Evolutionary conservation across 2,329 filamentous ascomycete species (phyloP).

Genomic region (Aspergillus udagawae): DNA sequence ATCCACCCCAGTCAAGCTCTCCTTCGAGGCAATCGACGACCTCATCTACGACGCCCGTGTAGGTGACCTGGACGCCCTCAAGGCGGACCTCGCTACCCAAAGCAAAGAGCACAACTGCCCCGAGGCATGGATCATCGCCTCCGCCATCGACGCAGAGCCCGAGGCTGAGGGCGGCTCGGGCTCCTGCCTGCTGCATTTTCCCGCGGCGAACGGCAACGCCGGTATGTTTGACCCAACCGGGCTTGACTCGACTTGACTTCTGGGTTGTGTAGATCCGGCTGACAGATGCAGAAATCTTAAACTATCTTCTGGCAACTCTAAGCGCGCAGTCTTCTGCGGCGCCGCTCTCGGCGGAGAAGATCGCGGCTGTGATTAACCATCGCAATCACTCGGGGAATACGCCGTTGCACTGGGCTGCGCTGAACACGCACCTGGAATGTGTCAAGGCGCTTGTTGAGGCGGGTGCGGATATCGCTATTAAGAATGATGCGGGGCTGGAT

Average conservation of each 20-base stretch:
- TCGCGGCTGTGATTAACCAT: conserved; percentile 39
- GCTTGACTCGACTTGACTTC: too few species aligned
- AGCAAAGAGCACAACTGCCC: conserved; percentile 58
- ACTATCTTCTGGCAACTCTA: conserved; percentile 44
- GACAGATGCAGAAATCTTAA: conserved; percentile 43
- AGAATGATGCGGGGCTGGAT: conserved; percentile 81
- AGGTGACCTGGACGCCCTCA: conserved; percentile 70
- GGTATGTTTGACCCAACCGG: conserved; percentile 49
- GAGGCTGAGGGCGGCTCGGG: conserved; percentile 62
- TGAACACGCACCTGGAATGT: conserved; percentile 79
- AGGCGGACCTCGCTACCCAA: conserved; percentile 55
- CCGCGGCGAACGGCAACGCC: conserved; percentile 80
- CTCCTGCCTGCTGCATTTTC: conserved; percentile 70
- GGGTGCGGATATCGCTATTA: conserved; percentile 72
- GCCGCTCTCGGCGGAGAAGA: conserved; percentile 8
- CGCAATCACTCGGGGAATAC: conserved; percentile 85
- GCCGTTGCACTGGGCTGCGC: conserved; percentile 85
- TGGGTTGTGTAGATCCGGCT: background rate
- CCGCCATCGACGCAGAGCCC: conserved; percentile 68
- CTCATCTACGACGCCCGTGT: conserved; percentile 80
- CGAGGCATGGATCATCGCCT: conserved; percentile 61
- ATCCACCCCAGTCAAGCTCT: conserved; percentile 42
- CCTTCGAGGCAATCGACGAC: conserved; percentile 83
- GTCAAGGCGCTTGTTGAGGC: conserved; percentile 73
- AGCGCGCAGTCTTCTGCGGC: conserved; percentile 3